Evolutionary conservation across 1,139 yeast species (phyloP).

Genomic region (Eremothecium coryli): DNA sequence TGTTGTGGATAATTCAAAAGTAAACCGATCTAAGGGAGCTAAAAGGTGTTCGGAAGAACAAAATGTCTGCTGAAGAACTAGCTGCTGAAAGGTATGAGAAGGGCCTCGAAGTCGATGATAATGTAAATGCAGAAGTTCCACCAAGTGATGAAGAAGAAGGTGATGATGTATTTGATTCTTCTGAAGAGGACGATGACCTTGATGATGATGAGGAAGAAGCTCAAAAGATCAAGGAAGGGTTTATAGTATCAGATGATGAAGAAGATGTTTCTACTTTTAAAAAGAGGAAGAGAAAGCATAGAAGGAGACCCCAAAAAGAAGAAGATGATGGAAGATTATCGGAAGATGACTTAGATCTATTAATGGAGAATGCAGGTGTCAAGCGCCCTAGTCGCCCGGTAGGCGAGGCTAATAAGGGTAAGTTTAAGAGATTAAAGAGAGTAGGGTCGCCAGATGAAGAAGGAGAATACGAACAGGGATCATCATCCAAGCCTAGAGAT

Average conservation of each 20-base stretch:
- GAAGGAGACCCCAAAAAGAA: constrained; percentile 29
- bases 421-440: constrained; percentile 75
- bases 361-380: constrained; percentile 84
- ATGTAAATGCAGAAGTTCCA: constrained; percentile 18
- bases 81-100: constrained; percentile 21
- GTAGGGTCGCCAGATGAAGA: constrained; percentile 38
- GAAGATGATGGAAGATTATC: constrained; percentile 57
- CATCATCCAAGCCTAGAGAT: constrained; percentile 13
- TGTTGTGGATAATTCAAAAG: too few species aligned
- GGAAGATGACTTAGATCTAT: constrained; percentile 88
- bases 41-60: too few species aligned
- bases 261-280: constrained; percentile 42
- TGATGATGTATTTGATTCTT: constrained; percentile 51
- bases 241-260: constrained; percentile 87
- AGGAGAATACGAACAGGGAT: constrained; percentile 28
- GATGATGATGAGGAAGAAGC: constrained; percentile 73
- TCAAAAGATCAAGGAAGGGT: constrained; percentile 74
- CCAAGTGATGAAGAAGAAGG: constrained; percentile 39
- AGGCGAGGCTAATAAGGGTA: constrained; percentile 35
- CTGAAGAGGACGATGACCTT: constrained; percentile 67
- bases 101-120: constrained; percentile 28
- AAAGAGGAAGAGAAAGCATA: constrained; percentile 39
- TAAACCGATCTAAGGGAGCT: too few species aligned
- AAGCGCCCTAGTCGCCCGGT: constrained; percentile 34
- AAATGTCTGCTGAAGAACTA: constrained; percentile 11